phyloP scores from a whole-genome alignment of 208 protist genomes.

The Leishmania arabica region DNA sequence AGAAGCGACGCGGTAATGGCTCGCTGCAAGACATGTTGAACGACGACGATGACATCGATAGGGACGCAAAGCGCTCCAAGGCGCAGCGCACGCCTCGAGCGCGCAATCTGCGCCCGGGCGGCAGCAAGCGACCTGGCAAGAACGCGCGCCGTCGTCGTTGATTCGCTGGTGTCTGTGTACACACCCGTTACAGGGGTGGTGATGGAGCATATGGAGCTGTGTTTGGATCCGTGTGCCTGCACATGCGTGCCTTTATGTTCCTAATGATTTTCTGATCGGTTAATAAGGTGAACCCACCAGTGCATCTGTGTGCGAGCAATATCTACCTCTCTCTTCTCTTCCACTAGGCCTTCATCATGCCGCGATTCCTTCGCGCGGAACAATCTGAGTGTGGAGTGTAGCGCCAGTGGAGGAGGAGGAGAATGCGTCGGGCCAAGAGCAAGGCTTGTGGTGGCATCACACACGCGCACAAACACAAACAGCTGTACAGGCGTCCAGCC shows the following conservation, averaged over 20 bases:
- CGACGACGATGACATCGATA: constrained; percentile 45
- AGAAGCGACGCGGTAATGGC: constrained; percentile 80
- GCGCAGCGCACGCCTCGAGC: constrained; percentile 32
- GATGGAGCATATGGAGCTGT: not conserved
- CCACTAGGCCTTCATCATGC: not conserved
- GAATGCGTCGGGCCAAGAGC: not conserved
- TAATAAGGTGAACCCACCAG: constrained; percentile 21
- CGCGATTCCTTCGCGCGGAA: not conserved
- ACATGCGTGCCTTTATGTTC: not conserved
- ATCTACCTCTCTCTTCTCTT: not conserved
- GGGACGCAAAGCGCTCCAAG: constrained; percentile 23
- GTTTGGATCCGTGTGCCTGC: constrained; percentile 1
- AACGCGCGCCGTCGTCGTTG: constrained; percentile 71
- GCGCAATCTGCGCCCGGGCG: constrained; percentile 64
- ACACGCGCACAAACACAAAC: not conserved
- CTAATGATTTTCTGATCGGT: constrained; percentile 22
- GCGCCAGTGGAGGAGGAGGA: not conserved
- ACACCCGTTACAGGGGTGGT: not conserved
- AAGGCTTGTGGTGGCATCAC: not conserved
- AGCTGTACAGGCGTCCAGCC: not conserved
- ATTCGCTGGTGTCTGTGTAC: constrained; percentile 6
- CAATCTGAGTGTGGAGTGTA: not conserved
- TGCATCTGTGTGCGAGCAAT: not conserved
- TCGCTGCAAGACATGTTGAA: constrained; percentile 69
- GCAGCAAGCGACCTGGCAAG: constrained; percentile 87